Conservation (phyloP, 495 filamentous ascomycete species). For the Neurospora sp. region DNA sequence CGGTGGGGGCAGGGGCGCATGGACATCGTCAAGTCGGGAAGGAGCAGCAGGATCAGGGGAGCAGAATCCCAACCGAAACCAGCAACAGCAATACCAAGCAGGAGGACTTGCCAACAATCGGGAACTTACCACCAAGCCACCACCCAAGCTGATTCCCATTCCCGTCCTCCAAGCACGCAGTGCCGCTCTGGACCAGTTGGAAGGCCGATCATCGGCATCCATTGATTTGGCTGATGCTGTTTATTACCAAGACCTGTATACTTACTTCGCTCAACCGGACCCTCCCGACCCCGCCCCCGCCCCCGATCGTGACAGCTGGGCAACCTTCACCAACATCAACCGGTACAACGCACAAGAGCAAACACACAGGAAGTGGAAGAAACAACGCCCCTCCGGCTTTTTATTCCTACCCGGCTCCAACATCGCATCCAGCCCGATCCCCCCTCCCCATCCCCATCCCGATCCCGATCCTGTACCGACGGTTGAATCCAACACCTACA, state of each 20-base stretch:
- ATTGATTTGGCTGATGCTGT: background rate
- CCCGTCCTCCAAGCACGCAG: background rate
- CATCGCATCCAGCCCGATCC: background rate
- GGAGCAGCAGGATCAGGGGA: background rate
- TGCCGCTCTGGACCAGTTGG: background rate
- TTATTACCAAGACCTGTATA: background rate
- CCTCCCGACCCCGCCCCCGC: background rate
- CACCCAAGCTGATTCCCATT: background rate
- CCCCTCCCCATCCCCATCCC: background rate
- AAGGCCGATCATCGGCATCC: background rate
- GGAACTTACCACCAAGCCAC: background rate
- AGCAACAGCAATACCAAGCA: background rate
- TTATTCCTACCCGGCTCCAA: background rate
- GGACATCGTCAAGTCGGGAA: background rate
- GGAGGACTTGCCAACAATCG: background rate
- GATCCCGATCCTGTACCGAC: background rate
- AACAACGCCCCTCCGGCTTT: background rate
- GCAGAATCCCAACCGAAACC: background rate
- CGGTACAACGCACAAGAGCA: background rate
- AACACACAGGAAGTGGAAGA: background rate
- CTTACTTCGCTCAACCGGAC: background rate
- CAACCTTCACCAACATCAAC: background rate
- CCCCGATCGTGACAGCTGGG: background rate
- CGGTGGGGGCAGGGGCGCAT: background rate
- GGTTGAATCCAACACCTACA: background rate